Percentiles rank a stretch among this genome's conserved stretches.
These are phyloP conservation scores for Begonia peltatifolia DNA, from an alignment of 306 rosid species.

Conservation along the genomic window DNA sequence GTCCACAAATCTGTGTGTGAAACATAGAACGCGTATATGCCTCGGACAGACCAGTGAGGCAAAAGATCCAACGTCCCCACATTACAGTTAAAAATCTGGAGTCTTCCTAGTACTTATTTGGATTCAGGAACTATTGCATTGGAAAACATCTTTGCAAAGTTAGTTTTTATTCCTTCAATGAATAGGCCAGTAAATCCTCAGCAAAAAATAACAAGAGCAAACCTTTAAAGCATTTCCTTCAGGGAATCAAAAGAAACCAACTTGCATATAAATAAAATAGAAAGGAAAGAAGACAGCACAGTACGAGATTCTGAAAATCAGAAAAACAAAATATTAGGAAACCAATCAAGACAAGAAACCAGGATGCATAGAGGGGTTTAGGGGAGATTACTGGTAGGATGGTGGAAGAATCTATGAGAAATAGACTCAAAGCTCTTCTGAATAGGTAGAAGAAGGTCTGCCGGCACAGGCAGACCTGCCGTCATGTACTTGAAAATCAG, in stretches of 20 bases:
- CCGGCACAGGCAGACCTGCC: slow-evolving; percentile 72
- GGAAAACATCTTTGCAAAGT: background rate
- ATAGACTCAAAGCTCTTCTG: slow-evolving; percentile 62
- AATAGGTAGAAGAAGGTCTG: slow-evolving; percentile 70
- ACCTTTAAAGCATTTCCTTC: background rate
- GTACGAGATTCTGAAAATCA: background rate
- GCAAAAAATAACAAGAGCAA: background rate
- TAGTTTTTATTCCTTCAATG: no score
- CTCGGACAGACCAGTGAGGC: no score
- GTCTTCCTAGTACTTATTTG: no score
- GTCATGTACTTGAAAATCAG: slow-evolving; percentile 75
- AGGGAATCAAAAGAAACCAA: background rate
- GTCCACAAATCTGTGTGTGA: background rate
- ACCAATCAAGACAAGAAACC: background rate
- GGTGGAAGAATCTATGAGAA: slow-evolving; percentile 46
- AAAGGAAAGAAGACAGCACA: background rate
- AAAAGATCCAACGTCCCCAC: no score
- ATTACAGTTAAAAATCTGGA: no score
- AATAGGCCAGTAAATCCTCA: background rate
- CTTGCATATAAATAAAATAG: background rate
- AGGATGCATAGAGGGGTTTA: background rate
- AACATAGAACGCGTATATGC: background rate
- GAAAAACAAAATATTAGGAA: background rate
- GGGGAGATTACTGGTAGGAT: slow-evolving; percentile 40
- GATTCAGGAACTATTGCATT: background rate